Evolutionary conservation across 495 filamentous ascomycete species (phyloP), one percentile per base, ranked within the genome.

Genomic region (Trypethelium eluteriae): DNA sequence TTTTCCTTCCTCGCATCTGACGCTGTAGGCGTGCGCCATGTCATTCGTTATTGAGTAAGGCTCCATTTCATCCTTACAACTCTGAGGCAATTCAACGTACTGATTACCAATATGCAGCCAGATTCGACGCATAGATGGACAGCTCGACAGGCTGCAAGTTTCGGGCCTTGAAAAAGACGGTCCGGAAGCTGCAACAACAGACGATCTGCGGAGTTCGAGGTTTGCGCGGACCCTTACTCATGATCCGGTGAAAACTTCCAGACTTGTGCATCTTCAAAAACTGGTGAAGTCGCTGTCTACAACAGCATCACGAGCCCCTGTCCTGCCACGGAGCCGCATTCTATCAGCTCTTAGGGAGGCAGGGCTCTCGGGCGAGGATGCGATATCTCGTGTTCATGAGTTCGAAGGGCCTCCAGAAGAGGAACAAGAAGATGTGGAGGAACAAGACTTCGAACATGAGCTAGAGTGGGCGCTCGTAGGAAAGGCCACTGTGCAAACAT

Each of bases 401-500:
- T 53, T 49, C 64, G 66, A 74, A 46, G 72, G 68, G 16, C 64
- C 66, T 12, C 25, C 67, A 16, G 64, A 57, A 39, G 66, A 71
- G 9, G 50, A 38, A 16, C 65, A 70, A 39, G 68, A 67, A 12
- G 50, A 62, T n/a, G 34, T 62, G 16, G 64, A 41, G 39, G 65
- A 72, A 35, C 57, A 69, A 2, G 66, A 78, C 32, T 85, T 88
- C 72, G 86, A 89, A 71, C 77, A 81, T 39, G 89, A 97, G 66
- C 79, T 96, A 65, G 86, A 94, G 76, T 98, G 94, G 94, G 76
- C 96, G 35, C 77, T 96, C 34, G 82, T 91, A 9, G 87, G 86
- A 72, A 98, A 97, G 75, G 92, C 92, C 2, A 88, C 92, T 0
- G 82, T 89, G 35, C 93, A 96, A 72, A 86, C 86, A 0, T 92